phyloP scores from a whole-genome alignment of 2,329 filamentous ascomycete species.

The Cryphonectria naterciae region DNA sequence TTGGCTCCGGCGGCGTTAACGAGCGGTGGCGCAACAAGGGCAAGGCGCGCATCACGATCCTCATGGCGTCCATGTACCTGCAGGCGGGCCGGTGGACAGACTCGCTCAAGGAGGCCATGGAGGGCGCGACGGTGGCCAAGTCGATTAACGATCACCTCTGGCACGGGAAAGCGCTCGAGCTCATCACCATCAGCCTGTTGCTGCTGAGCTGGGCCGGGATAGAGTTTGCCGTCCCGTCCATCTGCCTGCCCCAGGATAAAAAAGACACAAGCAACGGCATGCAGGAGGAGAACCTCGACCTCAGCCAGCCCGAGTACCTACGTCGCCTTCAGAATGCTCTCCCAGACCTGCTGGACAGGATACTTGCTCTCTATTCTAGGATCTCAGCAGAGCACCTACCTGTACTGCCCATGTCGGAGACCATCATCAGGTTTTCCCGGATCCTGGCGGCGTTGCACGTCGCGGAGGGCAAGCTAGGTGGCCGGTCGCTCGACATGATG shows the following conservation, averaged over 20 bases:
- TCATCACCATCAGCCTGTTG: conserved; percentile 80
- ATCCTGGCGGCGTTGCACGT: conserved; percentile 70
- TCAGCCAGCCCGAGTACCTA: conserved; percentile 56
- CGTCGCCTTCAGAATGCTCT: conserved; percentile 62
- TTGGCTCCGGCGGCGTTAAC: conserved; percentile 71
- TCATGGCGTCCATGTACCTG: conserved; percentile 84
- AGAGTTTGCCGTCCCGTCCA: conserved; percentile 75
- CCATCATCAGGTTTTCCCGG: conserved; percentile 73
- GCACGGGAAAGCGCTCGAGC: conserved; percentile 93
- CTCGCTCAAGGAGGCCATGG: conserved; percentile 79
- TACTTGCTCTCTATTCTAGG: conserved; percentile 73
- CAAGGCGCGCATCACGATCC: conserved; percentile 76
- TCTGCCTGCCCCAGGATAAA: conserved; percentile 59
- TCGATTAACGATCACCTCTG: conserved; percentile 90
- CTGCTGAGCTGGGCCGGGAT: conserved; percentile 83
- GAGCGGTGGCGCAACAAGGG: conserved; percentile 81
- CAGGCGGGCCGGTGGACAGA: conserved; percentile 90
- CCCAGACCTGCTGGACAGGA: conserved; percentile 76
- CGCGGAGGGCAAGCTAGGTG: conserved; percentile 64
- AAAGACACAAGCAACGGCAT: conserved; percentile 37
- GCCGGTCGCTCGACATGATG: conserved; percentile 65
- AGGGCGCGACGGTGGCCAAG: conserved; percentile 77
- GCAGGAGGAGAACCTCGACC: conserved; percentile 46
- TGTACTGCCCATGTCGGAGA: conserved; percentile 72
- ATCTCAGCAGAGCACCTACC: conserved; percentile 73